Percentiles rank a stretch among this genome's conserved stretches.
Evolutionary conservation across 2,329 filamentous ascomycete species (phyloP).

Genomic region (Aspergillus udagawae): DNA sequence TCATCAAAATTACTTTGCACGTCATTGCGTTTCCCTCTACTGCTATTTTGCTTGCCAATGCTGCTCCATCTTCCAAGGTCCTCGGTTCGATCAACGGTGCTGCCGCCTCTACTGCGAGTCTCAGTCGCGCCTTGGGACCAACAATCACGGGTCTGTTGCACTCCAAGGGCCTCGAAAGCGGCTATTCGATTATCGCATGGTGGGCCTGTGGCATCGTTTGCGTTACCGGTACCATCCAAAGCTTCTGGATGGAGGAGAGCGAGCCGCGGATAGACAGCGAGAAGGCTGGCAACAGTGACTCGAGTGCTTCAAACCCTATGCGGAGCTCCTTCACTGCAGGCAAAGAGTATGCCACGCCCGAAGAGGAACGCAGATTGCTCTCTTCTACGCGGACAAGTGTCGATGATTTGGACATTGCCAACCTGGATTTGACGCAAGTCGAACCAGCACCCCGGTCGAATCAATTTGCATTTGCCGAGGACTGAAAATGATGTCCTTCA

Average conservation of each 20-base stretch:
- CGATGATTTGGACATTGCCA: conserved; percentile 29
- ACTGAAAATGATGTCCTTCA: not conserved
- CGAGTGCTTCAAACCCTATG: conserved; percentile 21
- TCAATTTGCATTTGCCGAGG: conserved; percentile 7
- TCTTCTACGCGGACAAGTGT: conserved; percentile 32
- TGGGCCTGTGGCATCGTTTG: conserved; percentile 82
- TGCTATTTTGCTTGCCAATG: conserved; percentile 83
- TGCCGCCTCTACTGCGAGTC: conserved; percentile 83
- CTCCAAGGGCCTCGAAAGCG: conserved; percentile 69
- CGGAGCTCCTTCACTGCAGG: conserved; percentile 19
- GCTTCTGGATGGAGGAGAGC: conserved; percentile 69
- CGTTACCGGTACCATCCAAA: conserved; percentile 68
- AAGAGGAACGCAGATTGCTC: conserved; percentile 35
- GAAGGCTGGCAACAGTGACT: conserved; percentile 29
- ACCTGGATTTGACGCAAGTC: conserved; percentile 20
- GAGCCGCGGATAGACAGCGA: conserved; percentile 40
- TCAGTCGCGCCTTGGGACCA: conserved; percentile 84
- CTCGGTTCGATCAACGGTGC: conserved; percentile 91
- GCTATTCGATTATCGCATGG: conserved; percentile 87
- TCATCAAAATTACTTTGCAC: conserved; percentile 91
- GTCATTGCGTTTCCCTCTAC: conserved; percentile 89
- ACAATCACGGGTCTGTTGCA: conserved; percentile 84
- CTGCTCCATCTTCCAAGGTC: conserved; percentile 75
- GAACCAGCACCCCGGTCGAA: conserved; percentile 9
- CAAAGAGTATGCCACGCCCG: conserved; percentile 21